Percentiles rank a stretch among this genome's conserved stretches.
phyloP scores from a whole-genome alignment of 2,329 filamentous ascomycete genomes.

The Epichloe aotearoae region DNA sequence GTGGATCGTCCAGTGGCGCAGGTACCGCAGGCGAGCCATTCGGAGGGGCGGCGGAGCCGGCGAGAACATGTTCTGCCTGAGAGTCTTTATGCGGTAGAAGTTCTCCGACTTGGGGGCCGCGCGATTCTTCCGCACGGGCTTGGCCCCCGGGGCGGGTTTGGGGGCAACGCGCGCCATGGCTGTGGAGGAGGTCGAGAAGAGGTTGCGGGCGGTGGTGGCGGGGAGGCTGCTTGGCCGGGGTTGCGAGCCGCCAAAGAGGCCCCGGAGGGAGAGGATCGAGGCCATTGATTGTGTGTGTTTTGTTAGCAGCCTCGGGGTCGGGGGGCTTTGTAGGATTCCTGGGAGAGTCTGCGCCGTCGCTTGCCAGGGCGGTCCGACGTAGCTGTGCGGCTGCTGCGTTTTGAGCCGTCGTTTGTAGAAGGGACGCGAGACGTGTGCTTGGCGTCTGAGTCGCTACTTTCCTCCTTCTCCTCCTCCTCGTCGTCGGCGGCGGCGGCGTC shows the following conservation, averaged over 20 bases:
- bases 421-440: no score
- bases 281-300: conserved; percentile 10
- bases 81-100: conserved; percentile 29
- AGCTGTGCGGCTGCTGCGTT: not conserved
- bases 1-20: conserved; percentile 98
- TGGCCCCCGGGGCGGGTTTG: conserved; percentile 13
- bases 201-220: conserved; percentile 10
- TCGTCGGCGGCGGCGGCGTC: not conserved
- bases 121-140: conserved; percentile 16
- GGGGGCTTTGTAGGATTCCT: not conserved
- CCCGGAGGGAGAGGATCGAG: conserved; percentile 16
- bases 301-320: not conserved
- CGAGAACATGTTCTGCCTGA: conserved; percentile 35
- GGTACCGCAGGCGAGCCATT: conserved; percentile 72
- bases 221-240: conserved; percentile 1
- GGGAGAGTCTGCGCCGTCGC: not conserved
- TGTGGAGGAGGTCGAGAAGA: conserved; percentile 19
- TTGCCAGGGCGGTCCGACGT: not conserved
- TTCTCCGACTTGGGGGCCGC: conserved; percentile 22
- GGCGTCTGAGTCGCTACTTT: not conserved
- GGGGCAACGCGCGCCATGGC: conserved; percentile 18
- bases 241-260: conserved; percentile 16
- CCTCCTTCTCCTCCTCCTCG: not conserved
- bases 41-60: conserved; percentile 57
- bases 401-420: not conserved